Evolutionary conservation across 169 alveolate species (phyloP).

Genomic region (Plasmodium sp.): DNA sequence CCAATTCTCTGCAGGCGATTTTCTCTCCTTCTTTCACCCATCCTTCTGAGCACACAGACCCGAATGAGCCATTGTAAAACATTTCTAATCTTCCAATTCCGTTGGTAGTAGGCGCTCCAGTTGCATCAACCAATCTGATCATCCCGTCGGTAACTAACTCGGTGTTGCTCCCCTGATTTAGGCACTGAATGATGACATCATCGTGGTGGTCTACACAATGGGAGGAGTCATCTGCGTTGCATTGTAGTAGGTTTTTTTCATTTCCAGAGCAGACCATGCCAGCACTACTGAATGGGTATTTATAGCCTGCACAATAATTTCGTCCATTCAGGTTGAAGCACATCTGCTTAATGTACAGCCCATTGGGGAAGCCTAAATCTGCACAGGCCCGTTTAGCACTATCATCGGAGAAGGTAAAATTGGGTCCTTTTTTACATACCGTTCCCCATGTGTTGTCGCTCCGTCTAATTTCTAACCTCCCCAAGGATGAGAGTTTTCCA

Average conservation of each 20-base stretch:
- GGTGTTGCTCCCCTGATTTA: constrained; percentile 77
- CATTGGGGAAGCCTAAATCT: constrained; percentile 88
- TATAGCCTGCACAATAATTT: constrained; percentile 87
- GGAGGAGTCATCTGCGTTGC: constrained; percentile 88
- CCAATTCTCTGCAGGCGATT: constrained; percentile 90
- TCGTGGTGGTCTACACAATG: constrained; percentile 86
- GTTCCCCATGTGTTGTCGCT: constrained; percentile 82
- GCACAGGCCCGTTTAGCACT: constrained; percentile 89
- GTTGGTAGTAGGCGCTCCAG: constrained; percentile 86
- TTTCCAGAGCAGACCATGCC: constrained; percentile 87
- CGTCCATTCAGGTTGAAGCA: constrained; percentile 85
- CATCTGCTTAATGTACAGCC: constrained; percentile 81
- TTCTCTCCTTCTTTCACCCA: constrained; percentile 87
- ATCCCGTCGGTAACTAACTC: constrained; percentile 83
- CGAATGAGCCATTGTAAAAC: constrained; percentile 74
- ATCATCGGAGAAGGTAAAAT: constrained; percentile 80
- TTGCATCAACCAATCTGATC: constrained; percentile 83
- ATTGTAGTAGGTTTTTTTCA: constrained; percentile 80
- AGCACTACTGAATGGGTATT: constrained; percentile 86
- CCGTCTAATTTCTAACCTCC: constrained; percentile 86
- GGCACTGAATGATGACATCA: constrained; percentile 88
- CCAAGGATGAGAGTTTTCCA: constrained; percentile 87
- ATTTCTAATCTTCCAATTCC: constrained; percentile 78
- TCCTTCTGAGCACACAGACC: constrained; percentile 88
- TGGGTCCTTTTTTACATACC: constrained; percentile 85